A percentile compares a stretch with the other conserved stretches of the same genome.
Evolutionary conservation across 2,329 filamentous ascomycete genomes (phyloP).

Genomic region (Epichloe sp.): DNA sequence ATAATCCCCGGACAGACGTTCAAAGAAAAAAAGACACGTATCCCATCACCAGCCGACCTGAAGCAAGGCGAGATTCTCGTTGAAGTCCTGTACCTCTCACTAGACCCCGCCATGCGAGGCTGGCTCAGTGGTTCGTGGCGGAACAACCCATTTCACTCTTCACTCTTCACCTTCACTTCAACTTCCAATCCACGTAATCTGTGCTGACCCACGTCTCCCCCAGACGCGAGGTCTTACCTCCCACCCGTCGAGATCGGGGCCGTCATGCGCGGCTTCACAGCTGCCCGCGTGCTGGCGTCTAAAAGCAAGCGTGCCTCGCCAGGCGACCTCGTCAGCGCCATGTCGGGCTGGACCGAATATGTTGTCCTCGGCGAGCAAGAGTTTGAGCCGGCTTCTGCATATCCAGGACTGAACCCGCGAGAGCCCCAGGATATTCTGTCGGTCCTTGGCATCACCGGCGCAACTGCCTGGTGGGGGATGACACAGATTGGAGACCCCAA

Average conservation of each 20-base stretch:
- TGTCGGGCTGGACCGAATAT: slow-evolving; percentile 54
- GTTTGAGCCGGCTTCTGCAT: slow-evolving; percentile 26
- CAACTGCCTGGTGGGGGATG: slow-evolving; percentile 70
- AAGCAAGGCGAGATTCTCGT: slow-evolving; percentile 53
- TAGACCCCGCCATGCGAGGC: slow-evolving; percentile 66
- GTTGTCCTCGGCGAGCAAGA: slow-evolving; percentile 42
- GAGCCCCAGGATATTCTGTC: slow-evolving; percentile 47
- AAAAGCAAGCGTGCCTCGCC: slow-evolving; percentile 39
- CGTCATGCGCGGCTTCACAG: slow-evolving; percentile 51
- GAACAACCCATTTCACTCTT: too few relatives aligned
- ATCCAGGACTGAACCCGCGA: slow-evolving; percentile 23
- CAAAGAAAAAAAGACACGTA: slow-evolving; percentile 32
- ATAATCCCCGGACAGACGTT: slow-evolving; percentile 58
- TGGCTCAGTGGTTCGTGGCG: slow-evolving; percentile 45
- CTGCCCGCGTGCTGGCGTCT: slow-evolving; percentile 49
- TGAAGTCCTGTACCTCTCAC: slow-evolving; percentile 48
- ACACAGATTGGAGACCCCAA: slow-evolving; percentile 54
- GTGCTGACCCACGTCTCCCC: not conserved
- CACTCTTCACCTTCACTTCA: not conserved
- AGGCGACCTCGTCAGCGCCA: slow-evolving; percentile 44
- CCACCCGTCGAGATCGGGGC: slow-evolving; percentile 56
- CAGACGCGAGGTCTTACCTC: slow-evolving; percentile 44
- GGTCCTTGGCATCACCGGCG: slow-evolving; percentile 50
- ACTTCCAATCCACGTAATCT: not conserved
- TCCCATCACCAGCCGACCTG: slow-evolving; percentile 38